phyloP scores from a whole-genome alignment of 345 rosid genomes.

The Citrus hindsii region DNA sequence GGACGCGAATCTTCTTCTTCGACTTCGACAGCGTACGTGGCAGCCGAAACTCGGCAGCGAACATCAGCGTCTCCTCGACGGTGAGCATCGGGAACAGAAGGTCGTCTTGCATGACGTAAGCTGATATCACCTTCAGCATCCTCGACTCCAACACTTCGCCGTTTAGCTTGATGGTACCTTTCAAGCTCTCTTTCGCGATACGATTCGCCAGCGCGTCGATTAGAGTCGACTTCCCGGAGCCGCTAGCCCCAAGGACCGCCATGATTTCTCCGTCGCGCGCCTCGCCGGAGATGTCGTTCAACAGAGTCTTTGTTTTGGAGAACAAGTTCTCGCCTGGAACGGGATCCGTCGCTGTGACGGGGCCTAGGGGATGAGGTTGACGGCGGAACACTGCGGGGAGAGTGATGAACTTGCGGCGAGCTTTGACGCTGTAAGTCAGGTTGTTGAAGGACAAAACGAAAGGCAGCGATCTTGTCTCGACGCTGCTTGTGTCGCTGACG shows the following conservation, averaged over 20 bases:
- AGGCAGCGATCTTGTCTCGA: slow-evolving; percentile 43
- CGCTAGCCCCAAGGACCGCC: slow-evolving; percentile 93
- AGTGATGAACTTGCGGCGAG: slow-evolving; percentile 38
- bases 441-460: slow-evolving; percentile 71
- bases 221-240: slow-evolving; percentile 85
- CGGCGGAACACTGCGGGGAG: slow-evolving; percentile 32
- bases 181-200: slow-evolving; percentile 75
- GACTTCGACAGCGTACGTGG: slow-evolving; percentile 73
- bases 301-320: slow-evolving; percentile 56
- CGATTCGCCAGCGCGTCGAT: slow-evolving; percentile 83
- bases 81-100: slow-evolving; percentile 85
- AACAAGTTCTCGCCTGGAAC: slow-evolving; percentile 38
- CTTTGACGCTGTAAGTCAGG: slow-evolving; percentile 70
- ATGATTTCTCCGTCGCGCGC: slow-evolving; percentile 86
- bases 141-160: slow-evolving; percentile 73
- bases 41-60: slow-evolving; percentile 83
- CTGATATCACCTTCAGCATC: slow-evolving; percentile 77
- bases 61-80: slow-evolving; percentile 85
- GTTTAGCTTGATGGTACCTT: slow-evolving; percentile 61
- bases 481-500: slow-evolving; percentile 22
- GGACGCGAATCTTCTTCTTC: slow-evolving; percentile 70
- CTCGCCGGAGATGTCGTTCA: slow-evolving; percentile 77
- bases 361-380: neutral
- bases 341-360: slow-evolving; percentile 32
- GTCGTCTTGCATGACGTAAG: slow-evolving; percentile 96